Evolutionary conservation across 2,329 filamentous ascomycete species (phyloP).

Genomic region (Septoria petroselini): DNA sequence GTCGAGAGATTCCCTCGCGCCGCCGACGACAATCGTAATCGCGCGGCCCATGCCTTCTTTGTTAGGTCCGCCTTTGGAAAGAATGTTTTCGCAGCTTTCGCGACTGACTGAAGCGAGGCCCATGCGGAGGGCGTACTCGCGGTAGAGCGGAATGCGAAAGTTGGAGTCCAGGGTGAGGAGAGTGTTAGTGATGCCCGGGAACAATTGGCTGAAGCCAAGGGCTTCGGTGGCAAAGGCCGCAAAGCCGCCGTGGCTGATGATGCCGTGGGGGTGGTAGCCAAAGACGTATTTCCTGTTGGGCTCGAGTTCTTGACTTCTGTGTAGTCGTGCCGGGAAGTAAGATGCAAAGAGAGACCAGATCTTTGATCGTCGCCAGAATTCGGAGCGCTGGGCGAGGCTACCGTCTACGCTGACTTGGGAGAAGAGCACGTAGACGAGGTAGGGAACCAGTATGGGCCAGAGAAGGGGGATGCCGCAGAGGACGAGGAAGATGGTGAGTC

Average conservation of each 20-base stretch:
- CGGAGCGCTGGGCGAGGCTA: conserved; percentile 68
- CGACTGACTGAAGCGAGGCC: conserved; percentile 86
- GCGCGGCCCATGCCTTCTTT: conserved; percentile 86
- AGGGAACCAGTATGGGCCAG: conserved; percentile 76
- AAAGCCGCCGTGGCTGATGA: conserved; percentile 95
- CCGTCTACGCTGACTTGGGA: conserved; percentile 76
- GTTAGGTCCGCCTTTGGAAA: conserved; percentile 74
- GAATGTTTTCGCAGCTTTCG: conserved; percentile 84
- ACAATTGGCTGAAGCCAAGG: conserved; percentile 79
- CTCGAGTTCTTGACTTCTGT: conserved; percentile 76
- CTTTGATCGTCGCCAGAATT: conserved; percentile 67
- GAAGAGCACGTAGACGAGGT: conserved; percentile 78
- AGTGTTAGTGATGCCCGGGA: conserved; percentile 92
- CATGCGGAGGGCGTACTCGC: conserved; percentile 88
- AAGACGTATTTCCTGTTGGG: conserved; percentile 91
- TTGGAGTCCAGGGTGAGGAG: conserved; percentile 92
- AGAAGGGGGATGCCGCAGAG: conserved; percentile 85
- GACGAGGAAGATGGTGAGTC: conserved; percentile 79
- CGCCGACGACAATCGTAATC: conserved; percentile 92
- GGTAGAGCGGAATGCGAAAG: conserved; percentile 88
- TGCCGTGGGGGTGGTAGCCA: conserved; percentile 95
- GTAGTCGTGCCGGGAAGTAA: conserved; percentile 86
- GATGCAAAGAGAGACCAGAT: conserved; percentile 87
- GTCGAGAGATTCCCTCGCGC: conserved; percentile 86
- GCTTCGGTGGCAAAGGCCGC: conserved; percentile 88